Percentiles rank a stretch among this genome's conserved stretches.
These are phyloP conservation scores for Hanseniaspora sp. DNA, from an alignment of 1,139 yeast genomes.

Conservation along the genomic window DNA sequence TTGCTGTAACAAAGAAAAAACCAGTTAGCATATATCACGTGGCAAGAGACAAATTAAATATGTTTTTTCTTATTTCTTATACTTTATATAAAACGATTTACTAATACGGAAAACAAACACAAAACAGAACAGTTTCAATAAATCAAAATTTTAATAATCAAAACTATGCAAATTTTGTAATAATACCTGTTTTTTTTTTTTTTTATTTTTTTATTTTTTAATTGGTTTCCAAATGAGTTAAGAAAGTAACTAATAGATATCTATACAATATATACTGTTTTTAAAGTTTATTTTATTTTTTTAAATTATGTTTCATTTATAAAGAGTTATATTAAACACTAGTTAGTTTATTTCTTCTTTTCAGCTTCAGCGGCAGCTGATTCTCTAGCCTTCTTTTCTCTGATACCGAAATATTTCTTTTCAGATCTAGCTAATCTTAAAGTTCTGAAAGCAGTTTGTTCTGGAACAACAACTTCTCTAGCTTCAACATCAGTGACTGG, in stretches of 20 bases:
- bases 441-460: conserved; percentile 73
- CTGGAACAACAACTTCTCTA: conserved; percentile 87
- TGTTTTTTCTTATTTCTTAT: no score
- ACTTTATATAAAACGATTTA: no score
- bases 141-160: no score
- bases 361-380: conserved; percentile 99
- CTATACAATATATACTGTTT: conserved; percentile 9
- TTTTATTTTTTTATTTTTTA: neutral
- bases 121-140: no score
- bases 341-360: conserved; percentile 70
- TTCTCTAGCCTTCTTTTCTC: conserved; percentile 95
- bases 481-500: conserved; percentile 60
- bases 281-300: neutral
- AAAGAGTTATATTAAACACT: conserved; percentile 2
- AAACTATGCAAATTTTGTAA: no score
- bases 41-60: no score
- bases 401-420: conserved; percentile 86
- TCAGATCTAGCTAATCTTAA: conserved; percentile 91
- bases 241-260: conserved; percentile 16
- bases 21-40: no score
- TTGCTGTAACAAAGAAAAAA: no score
- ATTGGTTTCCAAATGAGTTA: conserved; percentile 7
- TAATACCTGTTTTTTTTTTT: neutral
- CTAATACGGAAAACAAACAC: no score
- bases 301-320: neutral